Conservation (phyloP, 345 rosid genomes). For the Pistacia atlantica region DNA sequence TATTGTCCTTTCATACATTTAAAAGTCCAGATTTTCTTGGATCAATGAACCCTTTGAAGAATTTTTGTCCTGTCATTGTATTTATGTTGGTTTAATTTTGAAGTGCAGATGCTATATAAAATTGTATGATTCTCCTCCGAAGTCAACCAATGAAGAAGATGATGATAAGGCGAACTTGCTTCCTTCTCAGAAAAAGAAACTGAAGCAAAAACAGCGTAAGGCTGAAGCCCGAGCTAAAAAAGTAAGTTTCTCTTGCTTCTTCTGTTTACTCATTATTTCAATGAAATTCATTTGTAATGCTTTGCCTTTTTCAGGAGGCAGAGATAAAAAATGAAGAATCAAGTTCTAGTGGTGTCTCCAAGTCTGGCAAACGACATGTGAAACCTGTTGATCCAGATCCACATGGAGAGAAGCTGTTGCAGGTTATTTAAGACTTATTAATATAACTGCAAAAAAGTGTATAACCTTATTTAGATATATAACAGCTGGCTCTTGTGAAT, state of each 20-base stretch:
- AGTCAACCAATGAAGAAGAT: conserved; percentile 75
- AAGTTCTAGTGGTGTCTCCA: conserved; percentile 64
- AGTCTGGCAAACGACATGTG: conserved; percentile 82
- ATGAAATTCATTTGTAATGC: conserved; percentile 23
- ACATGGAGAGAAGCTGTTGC: conserved; percentile 82
- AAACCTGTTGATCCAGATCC: conserved; percentile 98
- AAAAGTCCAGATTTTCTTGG: too few species aligned
- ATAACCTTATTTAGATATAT: conserved; percentile 11
- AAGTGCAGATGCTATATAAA: conserved; percentile 80
- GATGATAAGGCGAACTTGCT: conserved; percentile 74
- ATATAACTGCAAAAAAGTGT: background rate
- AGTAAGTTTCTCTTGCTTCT: conserved; percentile 39
- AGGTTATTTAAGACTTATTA: conserved; percentile 49
- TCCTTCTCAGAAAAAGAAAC: conserved; percentile 92
- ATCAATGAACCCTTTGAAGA: too few species aligned
- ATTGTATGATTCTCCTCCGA: conserved; percentile 82
- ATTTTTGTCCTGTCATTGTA: too few species aligned
- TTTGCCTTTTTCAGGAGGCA: conserved; percentile 68
- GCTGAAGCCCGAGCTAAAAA: conserved; percentile 98
- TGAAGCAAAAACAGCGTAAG: conserved; percentile 86
- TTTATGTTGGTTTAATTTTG: conserved; percentile 26
- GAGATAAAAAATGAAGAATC: conserved; percentile 86
- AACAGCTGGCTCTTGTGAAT: conserved; percentile 19
- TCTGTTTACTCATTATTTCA: conserved; percentile 12
- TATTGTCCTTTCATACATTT: too few species aligned